phyloP scores from a whole-genome alignment of 495 filamentous ascomycete genomes.

The Clavariopsis aquatica region DNA sequence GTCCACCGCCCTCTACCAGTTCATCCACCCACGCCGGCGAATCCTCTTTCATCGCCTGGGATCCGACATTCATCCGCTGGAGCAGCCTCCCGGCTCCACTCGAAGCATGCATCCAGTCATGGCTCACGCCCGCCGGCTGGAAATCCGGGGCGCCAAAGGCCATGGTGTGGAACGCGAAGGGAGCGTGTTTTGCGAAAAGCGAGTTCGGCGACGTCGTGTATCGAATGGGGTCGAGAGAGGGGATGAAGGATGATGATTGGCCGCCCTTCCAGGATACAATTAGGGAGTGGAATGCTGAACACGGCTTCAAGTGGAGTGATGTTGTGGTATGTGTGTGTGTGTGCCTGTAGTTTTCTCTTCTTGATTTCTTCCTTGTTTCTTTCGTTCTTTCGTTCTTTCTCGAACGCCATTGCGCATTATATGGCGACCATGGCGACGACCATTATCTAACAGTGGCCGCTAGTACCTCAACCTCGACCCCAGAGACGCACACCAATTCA shows the following conservation, averaged over 20 bases:
- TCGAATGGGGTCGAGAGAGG: not conserved
- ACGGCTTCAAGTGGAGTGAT: conserved; percentile 24
- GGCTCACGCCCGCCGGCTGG: conserved; percentile 37
- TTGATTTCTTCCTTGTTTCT: too few species aligned
- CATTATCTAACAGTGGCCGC: too few species aligned
- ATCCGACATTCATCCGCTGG: conserved; percentile 32
- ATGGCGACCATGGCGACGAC: too few species aligned
- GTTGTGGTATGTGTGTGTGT: conserved; percentile 21
- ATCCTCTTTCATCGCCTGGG: conserved; percentile 32
- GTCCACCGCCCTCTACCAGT: not conserved
- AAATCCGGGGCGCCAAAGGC: conserved; percentile 28
- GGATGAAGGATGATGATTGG: conserved; percentile 1
- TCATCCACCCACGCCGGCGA: not conserved
- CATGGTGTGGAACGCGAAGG: conserved; percentile 18
- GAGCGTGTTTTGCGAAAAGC: conserved; percentile 27
- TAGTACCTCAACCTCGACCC: conserved; percentile 33
- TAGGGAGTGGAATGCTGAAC: conserved; percentile 32
- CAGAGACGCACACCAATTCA: conserved; percentile 25
- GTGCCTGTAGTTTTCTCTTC: too few species aligned
- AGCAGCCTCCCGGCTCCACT: conserved; percentile 17
- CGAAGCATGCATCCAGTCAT: conserved; percentile 28
- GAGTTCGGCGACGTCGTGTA: conserved; percentile 28
- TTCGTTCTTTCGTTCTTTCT: too few species aligned
- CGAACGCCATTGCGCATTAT: too few species aligned
- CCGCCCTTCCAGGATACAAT: conserved; percentile 29